Base-by-base conservation (phyloP, 148 eudicot species). In the Cornus controversa region DNA sequence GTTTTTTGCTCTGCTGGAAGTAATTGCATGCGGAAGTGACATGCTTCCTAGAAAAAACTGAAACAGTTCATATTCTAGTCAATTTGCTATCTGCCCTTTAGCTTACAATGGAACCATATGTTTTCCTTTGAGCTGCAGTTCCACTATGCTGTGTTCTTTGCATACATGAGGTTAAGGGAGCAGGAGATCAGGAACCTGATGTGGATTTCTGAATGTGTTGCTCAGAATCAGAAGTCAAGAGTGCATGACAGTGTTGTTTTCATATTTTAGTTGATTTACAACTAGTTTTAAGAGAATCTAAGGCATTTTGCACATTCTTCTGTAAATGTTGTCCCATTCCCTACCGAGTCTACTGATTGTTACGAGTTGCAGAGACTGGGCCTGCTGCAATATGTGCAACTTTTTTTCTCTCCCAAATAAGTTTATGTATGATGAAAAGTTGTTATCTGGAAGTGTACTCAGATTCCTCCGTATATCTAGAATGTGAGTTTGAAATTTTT, bases 191-290 rank as follows among this genome's bases (percentile, higher is more conserved):
- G 98, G 84, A 95, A 95, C 84, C 83, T 95, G 84, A 93, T 95
- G 98, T 95, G 98, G 98, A 95, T 95, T 81, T 95, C 98, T 1
- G 98, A 95, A 80, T 95, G 98, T 66, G 98, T 95, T 80, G 97
- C 97, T 31, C 98, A 95, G 80, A 93, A 93, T 91, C 98, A 95
- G 82, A 95, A 95, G 81, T 89, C 98, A 16, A 78, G 98, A 78
- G 98, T 95, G 23, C 98, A 95, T n/a, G 97, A 95, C 81, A 95
- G 98, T 36, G 98, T 95, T 47, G 98, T 95, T 80, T 91, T 93
- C 86, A 95, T 91, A 77, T 95, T 95, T 87, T 95, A 92, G 77
- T 66, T 62, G 26, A 66, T 37, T 16, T n/a, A 18, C 4, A 26
- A 18, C 40, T 23, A 4, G 34, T 24, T 58, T 72, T 70, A 42